phyloP scores from a whole-genome alignment of 1,284 basidiomycete genomes.

The Cystobasidium pallidum region DNA sequence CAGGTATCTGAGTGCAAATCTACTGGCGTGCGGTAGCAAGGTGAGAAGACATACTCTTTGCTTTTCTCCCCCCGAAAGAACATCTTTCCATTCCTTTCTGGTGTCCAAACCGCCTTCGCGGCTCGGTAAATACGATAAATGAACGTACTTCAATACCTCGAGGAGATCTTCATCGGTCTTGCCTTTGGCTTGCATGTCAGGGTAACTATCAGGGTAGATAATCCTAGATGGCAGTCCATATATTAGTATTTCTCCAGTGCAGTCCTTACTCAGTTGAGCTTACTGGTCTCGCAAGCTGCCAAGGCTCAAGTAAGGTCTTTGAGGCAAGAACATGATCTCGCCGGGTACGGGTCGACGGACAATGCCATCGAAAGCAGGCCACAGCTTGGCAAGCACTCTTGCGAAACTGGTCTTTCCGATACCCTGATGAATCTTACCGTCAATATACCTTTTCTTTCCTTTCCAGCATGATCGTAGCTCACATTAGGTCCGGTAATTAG shows the following conservation, averaged over 20 bases:
- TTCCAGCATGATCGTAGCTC: background rate
- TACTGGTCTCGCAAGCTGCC: slow-evolving; percentile 85
- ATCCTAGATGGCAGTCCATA: slow-evolving; percentile 56
- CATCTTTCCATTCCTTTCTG: slow-evolving; percentile 94
- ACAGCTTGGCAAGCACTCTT: slow-evolving; percentile 84
- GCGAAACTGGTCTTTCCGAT: slow-evolving; percentile 92
- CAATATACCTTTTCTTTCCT: background rate
- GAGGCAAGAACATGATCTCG: slow-evolving; percentile 83
- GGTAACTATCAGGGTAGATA: slow-evolving; percentile 83
- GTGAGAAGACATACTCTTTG: slow-evolving; percentile 66
- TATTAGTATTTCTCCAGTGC: slow-evolving; percentile 38
- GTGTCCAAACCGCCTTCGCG: slow-evolving; percentile 88
- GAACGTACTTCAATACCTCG: slow-evolving; percentile 75
- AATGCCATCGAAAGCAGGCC: slow-evolving; percentile 64
- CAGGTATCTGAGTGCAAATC: background rate
- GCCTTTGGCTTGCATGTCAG: slow-evolving; percentile 69
- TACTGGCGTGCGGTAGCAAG: background rate
- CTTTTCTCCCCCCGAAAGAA: slow-evolving; percentile 82
- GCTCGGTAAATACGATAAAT: slow-evolving; percentile 80
- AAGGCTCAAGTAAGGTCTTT: slow-evolving; percentile 85
- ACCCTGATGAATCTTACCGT: slow-evolving; percentile 21
- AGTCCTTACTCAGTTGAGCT: slow-evolving; percentile 52
- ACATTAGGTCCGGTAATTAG: slow-evolving; percentile 83
- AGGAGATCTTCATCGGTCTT: slow-evolving; percentile 71
- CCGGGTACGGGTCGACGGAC: slow-evolving; percentile 58